phyloP scores from a whole-genome alignment of 1,284 basidiomycete species.

The Cryptococcus amylolentus region DNA sequence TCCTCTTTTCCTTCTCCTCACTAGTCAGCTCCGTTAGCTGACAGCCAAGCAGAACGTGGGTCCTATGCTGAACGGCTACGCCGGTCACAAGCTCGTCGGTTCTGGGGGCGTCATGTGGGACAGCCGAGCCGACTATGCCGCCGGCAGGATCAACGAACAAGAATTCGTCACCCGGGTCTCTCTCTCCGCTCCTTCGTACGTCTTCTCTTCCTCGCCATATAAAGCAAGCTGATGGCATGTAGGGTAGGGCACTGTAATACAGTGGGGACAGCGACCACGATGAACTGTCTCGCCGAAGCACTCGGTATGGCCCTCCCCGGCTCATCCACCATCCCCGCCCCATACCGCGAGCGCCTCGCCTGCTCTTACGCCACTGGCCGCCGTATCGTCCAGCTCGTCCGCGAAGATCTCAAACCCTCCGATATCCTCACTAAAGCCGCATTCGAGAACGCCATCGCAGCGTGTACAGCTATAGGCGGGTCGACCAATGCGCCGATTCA shows the following conservation, averaged over 20 bases:
- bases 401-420: constrained; percentile 80
- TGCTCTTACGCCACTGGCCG: constrained; percentile 69
- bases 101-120: constrained; percentile 49
- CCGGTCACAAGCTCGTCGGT: constrained; percentile 38
- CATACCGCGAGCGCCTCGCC: constrained; percentile 42
- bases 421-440: constrained; percentile 88
- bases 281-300: constrained; percentile 85
- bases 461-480: constrained; percentile 79
- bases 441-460: constrained; percentile 85
- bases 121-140: constrained; percentile 33
- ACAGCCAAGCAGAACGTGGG: constrained; percentile 32
- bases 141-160: constrained; percentile 39
- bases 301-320: constrained; percentile 89
- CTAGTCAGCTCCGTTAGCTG: not conserved
- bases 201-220: not conserved
- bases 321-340: constrained; percentile 76
- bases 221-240: not conserved
- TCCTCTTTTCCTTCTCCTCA: not conserved
- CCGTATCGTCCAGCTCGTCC: constrained; percentile 76
- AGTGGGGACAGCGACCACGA: constrained; percentile 57
- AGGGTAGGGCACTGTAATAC: constrained; percentile 47
- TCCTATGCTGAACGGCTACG: constrained; percentile 48
- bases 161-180: constrained; percentile 43
- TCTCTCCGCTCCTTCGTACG: constrained; percentile 37
- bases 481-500: constrained; percentile 74